A percentile compares a stretch with the other conserved stretches of the same genome.
Evolutionary conservation across 1,139 yeast genomes (phyloP).

Genomic region (Yamadazyma atmosphaerica): DNA sequence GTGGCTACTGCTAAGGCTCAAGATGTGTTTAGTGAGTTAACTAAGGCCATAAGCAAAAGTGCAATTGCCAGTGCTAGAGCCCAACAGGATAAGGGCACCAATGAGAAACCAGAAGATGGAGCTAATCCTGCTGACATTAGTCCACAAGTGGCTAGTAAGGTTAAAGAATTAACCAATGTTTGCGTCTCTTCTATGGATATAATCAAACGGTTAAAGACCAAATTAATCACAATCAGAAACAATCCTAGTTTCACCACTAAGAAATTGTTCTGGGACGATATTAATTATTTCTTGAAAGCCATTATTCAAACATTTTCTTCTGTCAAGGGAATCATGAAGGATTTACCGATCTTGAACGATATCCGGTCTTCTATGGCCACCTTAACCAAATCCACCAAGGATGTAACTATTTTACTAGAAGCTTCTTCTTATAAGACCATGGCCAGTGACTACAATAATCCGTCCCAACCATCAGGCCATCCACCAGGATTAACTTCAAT

Average conservation of each 20-base stretch:
- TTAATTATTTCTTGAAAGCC: constrained; percentile 78
- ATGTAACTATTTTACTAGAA: constrained; percentile 80
- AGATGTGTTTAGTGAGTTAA: constrained; percentile 74
- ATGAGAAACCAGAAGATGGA: neutral
- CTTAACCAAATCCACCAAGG: constrained; percentile 85
- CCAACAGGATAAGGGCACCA: neutral
- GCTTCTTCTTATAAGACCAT: constrained; percentile 43
- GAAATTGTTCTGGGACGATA: constrained; percentile 80
- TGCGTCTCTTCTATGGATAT: constrained; percentile 80
- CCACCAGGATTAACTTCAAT: constrained; percentile 30
- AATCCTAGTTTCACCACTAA: constrained; percentile 58
- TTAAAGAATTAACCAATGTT: constrained; percentile 76
- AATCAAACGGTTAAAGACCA: constrained; percentile 63
- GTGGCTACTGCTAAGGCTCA: constrained; percentile 78
- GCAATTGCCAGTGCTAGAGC: constrained; percentile 45
- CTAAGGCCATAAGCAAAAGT: constrained; percentile 71
- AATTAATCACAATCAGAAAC: constrained; percentile 53
- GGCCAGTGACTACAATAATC: constrained; percentile 25
- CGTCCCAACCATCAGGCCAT: constrained; percentile 15
- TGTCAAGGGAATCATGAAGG: constrained; percentile 80
- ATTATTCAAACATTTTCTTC: constrained; percentile 81
- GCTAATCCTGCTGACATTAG: constrained; percentile 16
- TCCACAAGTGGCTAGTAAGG: constrained; percentile 54
- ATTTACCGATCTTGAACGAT: constrained; percentile 76
- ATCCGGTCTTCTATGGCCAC: constrained; percentile 79